Evolutionary conservation across 148 eudicot genomes (phyloP).

Genomic region (Nyssa sinensis): DNA sequence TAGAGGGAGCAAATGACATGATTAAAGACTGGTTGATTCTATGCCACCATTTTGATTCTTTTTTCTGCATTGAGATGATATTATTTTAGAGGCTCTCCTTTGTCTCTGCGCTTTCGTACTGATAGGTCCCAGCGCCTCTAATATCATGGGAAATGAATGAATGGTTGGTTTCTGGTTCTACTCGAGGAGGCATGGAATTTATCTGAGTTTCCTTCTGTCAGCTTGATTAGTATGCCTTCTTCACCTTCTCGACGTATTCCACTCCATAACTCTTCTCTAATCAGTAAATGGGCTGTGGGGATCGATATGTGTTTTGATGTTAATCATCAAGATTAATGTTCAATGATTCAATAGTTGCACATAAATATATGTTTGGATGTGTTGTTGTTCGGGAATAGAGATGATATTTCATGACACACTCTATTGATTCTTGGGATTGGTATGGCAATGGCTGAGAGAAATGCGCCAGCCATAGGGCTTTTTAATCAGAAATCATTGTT

Average conservation of each 20-base stretch:
- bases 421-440: not conserved
- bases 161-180: slow-evolving; percentile 11
- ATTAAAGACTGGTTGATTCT: no score
- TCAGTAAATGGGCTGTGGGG: not conserved
- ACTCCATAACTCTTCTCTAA: not conserved
- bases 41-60: no score
- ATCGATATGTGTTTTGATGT: not conserved
- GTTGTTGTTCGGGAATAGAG: not conserved
- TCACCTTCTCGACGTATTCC: no score
- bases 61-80: no score
- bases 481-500: slow-evolving; percentile 44
- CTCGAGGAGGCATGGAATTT: not conserved
- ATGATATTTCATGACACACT: not conserved
- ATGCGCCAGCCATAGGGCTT: slow-evolving; percentile 35
- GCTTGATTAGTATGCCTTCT: not conserved
- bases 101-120: no score
- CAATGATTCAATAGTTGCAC: no score
- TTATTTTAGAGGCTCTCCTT: no score
- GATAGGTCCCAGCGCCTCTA: no score
- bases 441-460: slow-evolving; percentile 58
- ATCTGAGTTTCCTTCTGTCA: not conserved
- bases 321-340: not conserved
- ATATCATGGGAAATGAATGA: slow-evolving; percentile 1
- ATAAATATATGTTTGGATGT: not conserved
- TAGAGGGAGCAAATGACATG: not conserved